Conservation (phyloP, 2,329 filamentous ascomycete genomes). For the Basipetospora chlamydospora region DNA sequence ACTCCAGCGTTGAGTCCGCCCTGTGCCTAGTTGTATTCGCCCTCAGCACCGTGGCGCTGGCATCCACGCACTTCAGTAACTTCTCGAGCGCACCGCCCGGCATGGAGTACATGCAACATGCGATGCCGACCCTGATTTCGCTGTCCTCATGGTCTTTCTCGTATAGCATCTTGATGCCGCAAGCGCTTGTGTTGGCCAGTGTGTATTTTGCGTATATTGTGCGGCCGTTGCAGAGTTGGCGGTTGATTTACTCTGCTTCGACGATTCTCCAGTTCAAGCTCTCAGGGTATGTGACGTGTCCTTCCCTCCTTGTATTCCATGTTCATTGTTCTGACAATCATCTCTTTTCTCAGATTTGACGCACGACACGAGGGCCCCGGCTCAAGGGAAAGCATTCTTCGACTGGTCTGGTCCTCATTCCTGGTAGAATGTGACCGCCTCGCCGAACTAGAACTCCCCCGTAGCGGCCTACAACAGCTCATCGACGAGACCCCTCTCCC, state of each 20-base stretch:
- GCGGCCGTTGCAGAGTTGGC: conserved; percentile 18
- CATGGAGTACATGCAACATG: conserved; percentile 17
- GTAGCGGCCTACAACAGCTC: conserved; percentile 17
- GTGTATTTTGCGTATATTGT: conserved; percentile 19
- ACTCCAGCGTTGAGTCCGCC: conserved; percentile 13
- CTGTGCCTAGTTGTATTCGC: conserved; percentile 18
- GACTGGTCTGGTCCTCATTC: conserved; percentile 18
- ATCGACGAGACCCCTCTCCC: conserved; percentile 17
- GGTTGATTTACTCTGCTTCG: conserved; percentile 17
- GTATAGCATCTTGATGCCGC: conserved; percentile 13
- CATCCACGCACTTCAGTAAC: conserved; percentile 9
- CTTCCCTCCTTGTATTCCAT: not conserved
- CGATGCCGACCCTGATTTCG: conserved; percentile 14
- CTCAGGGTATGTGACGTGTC: conserved; percentile 7
- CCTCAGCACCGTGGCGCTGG: conserved; percentile 12
- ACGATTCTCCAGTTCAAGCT: conserved; percentile 16
- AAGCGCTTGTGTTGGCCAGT: conserved; percentile 17
- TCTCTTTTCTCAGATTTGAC: conserved; percentile 5
- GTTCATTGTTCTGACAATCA: not conserved
- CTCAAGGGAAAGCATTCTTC: conserved; percentile 12
- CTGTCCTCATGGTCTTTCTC: conserved; percentile 17
- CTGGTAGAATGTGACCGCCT: conserved; percentile 18
- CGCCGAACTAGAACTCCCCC: conserved; percentile 17
- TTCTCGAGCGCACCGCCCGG: conserved; percentile 13
- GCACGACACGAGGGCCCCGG: conserved; percentile 8